These are phyloP conservation scores for Cryphonectria parasitica DNA, from an alignment of 2,329 filamentous ascomycete genomes.

Conservation along the genomic window DNA sequence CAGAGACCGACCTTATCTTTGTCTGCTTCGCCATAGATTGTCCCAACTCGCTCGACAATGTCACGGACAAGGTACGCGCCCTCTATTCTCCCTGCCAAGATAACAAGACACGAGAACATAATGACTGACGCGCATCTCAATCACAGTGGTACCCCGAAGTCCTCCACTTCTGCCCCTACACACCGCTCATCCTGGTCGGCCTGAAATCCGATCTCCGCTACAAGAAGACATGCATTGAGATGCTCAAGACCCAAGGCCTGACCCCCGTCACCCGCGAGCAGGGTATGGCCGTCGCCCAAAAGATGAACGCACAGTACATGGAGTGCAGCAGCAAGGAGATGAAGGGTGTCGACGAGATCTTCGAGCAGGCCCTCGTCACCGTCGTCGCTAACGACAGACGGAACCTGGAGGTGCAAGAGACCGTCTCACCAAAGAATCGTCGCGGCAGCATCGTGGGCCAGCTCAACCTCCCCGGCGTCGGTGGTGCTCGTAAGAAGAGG, in stretches of 20 bases:
- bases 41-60: conserved; percentile 96
- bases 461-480: conserved; percentile 43
- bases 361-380: conserved; percentile 86
- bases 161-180: conserved; percentile 97
- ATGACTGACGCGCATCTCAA: conserved; percentile 14
- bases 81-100: conserved; percentile 3
- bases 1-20: conserved; percentile 96
- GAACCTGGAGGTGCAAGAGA: conserved; percentile 56
- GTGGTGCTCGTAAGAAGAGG: conserved; percentile 70
- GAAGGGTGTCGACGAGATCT: conserved; percentile 94
- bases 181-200: conserved; percentile 91
- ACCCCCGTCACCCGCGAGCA: conserved; percentile 94
- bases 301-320: conserved; percentile 95
- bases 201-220: conserved; percentile 95
- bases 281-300: conserved; percentile 82
- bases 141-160: conserved; percentile 97
- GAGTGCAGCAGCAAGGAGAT: conserved; percentile 99
- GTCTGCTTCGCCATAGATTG: conserved; percentile 99
- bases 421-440: conserved; percentile 39
- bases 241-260: conserved; percentile 96
- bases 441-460: conserved; percentile 39
- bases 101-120: background rate
- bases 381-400: conserved; percentile 81
- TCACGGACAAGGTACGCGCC: conserved; percentile 88
- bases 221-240: conserved; percentile 96